These are phyloP conservation scores for Neofusicoccum sp. DNA, from an alignment of 2,329 filamentous ascomycete species.

Conservation along the genomic window DNA sequence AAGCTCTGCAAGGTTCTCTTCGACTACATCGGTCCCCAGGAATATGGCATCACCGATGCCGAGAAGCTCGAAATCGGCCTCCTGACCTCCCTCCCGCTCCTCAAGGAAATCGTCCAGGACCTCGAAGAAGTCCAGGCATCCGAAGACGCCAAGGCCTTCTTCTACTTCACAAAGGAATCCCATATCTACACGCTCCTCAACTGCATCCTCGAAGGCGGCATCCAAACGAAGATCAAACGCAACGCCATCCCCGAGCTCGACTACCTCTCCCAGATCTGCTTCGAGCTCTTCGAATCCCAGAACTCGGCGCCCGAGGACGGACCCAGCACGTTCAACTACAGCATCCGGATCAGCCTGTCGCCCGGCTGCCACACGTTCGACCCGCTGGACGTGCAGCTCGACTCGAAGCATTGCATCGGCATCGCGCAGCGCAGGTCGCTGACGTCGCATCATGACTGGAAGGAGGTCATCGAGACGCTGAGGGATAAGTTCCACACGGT, in stretches of 20 bases:
- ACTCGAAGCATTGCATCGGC: slow-evolving; percentile 94
- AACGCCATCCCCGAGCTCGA: slow-evolving; percentile 96
- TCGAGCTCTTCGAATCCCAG: slow-evolving; percentile 95
- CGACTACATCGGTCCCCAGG: slow-evolving; percentile 97
- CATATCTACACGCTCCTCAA: slow-evolving; percentile 98
- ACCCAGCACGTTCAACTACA: slow-evolving; percentile 83
- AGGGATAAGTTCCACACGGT: slow-evolving; percentile 92
- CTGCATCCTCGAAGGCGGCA: slow-evolving; percentile 94
- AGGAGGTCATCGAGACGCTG: slow-evolving; percentile 92
- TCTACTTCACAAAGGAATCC: slow-evolving; percentile 99
- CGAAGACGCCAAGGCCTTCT: slow-evolving; percentile 90
- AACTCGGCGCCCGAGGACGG: slow-evolving; percentile 63
- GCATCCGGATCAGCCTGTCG: slow-evolving; percentile 92
- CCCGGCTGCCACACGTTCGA: slow-evolving; percentile 97
- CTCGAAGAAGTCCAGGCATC: slow-evolving; percentile 96
- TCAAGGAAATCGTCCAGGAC: slow-evolving; percentile 96
- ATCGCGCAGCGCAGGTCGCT: slow-evolving; percentile 88
- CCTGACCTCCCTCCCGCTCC: slow-evolving; percentile 85
- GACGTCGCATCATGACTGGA: slow-evolving; percentile 92
- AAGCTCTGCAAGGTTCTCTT: slow-evolving; percentile 92
- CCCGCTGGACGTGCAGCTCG: slow-evolving; percentile 92
- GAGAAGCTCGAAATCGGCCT: slow-evolving; percentile 99
- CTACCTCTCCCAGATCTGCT: slow-evolving; percentile 96
- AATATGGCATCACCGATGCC: slow-evolving; percentile 92
- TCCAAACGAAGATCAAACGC: slow-evolving; percentile 94